Evolutionary conservation across 78 protist genomes (phyloP).

Genomic region (Guillardia theta): DNA sequence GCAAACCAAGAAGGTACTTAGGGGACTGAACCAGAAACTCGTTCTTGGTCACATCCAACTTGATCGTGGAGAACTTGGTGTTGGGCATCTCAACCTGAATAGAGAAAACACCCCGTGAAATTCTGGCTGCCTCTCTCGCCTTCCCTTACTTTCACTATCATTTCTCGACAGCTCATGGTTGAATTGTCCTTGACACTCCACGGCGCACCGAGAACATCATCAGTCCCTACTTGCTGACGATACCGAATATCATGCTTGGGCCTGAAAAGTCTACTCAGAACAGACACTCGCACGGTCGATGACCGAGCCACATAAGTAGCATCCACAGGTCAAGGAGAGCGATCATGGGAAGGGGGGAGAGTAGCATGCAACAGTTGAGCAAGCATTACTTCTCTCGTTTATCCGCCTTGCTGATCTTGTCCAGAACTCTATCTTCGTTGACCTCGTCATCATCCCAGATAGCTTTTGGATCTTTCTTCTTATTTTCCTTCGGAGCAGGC

Average conservation of each 20-base stretch:
- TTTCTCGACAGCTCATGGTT: conserved; percentile 1
- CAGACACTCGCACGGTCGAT: not conserved
- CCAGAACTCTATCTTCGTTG: not conserved
- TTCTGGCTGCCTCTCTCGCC: no score
- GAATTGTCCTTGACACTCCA: conserved; percentile 22
- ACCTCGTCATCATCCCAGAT: conserved; percentile 34
- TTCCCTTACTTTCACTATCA: not conserved
- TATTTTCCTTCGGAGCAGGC: not conserved
- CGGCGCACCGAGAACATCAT: conserved; percentile 10
- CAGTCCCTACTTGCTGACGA: not conserved
- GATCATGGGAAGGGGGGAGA: not conserved
- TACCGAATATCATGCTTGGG: conserved; percentile 12
- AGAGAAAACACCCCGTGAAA: no score
- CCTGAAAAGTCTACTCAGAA: not conserved
- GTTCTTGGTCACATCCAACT: not conserved
- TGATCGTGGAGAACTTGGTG: not conserved
- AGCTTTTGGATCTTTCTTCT: not conserved
- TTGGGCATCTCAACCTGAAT: not conserved
- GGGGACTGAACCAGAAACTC: not conserved
- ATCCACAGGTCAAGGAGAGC: not conserved
- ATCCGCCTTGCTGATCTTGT: not conserved
- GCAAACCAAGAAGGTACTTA: not conserved
- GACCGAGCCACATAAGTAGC: not conserved
- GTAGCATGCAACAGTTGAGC: not conserved
- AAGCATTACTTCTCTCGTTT: not conserved